Base-by-base conservation (phyloP, 306 rosid species). In the Aeschynomene evenia region DNA sequence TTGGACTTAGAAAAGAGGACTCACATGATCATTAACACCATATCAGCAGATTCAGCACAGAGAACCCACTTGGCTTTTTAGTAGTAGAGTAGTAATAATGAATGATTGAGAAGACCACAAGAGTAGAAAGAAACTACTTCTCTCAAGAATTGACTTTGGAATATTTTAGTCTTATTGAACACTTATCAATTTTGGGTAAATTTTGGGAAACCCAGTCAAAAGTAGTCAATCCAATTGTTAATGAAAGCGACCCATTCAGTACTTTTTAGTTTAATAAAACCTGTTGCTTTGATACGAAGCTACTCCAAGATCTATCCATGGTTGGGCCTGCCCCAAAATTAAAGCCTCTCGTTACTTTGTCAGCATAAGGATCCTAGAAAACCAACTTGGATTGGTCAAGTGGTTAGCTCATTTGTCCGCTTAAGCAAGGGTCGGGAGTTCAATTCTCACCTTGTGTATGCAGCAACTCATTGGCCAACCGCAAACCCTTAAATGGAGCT, bases 1-100 rank as follows among this genome's bases (percentile, higher is more conserved):
- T 79, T 51, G 74, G 61, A 52, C 24, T 55, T 46, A 19, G 74
- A 39, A 33, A 42, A 12, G 63, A 58, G 56, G 19, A 58, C 12
- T 62, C 87, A 76, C 79, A 76, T 75, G 76, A 20, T 74, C 45
- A 46, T 70, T 36, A 78, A 49, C 26, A 52, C 42, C 48, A 36
- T 72, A 48, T 57, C 36, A 58, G 43, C 42, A 58, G 69, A 78
- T 72, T 73, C 39, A 58, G 64, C 75, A 24, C 4, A 21, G 31
- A 42, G 58, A 55, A 57, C 42, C 70, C 71, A 70, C 59, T 67
- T 77, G 82, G 22, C 16, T 37, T 60, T 62, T 5, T 13, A 53
- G 70, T 59, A 60, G 3, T 69, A 28, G 12, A 61, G 21, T 24
- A 56, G 31, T 16, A 48, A 12, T 53, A 58, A 24, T 33, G 5